Base-by-base conservation (phyloP, 2,329 filamentous ascomycete genomes). In the Phymatotrichopsis omnivora region DNA sequence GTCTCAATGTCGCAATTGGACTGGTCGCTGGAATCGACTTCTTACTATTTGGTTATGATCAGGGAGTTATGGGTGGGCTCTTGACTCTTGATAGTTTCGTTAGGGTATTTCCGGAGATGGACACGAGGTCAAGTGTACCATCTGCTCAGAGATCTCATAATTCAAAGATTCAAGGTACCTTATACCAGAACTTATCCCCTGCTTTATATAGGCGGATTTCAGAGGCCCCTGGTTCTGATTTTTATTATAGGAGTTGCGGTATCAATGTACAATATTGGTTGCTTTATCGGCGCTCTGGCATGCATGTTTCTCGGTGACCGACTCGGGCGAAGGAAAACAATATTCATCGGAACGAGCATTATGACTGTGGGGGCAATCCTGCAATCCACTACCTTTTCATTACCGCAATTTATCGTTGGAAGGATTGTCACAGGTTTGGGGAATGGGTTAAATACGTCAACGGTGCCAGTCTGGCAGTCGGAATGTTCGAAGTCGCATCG, bases 401-500 rank as follows among this genome's bases (percentile, higher is more conserved):
- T 75, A 10, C 61, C 64, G 3, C 65, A 68, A 56, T 67, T 69
- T 58, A 63, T 69, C 38, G 57, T 61, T 16, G 62, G 61, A 14
- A 56, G 7, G 10, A 16, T 35, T 12, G 16, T 35, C 24, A 35
- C 8, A 8, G 72, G 69, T 5, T 63, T 73, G 45, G 69, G 70
- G 1, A 70, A 71, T 53, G 71, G 71, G 12, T 60, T 65, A 22
- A 64, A 62, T 53, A 65, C 62, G 7, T 47, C 58, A 17, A 62
- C 60, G 5, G 62, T 73, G 8, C 74, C 74, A 3, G 76, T 73
- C 37, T 78, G 74, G 74, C 73, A 77, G 48, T 74, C 73, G 0
- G 75, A 78, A 58, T 74, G 70, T 10, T 75, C 72, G 29, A 69
- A 68, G 12, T 64, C 72, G 3, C 70, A 77, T 55, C 72, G 74